Conservation (phyloP, 2,329 filamentous ascomycete species). For the Talaromyces rugulosus region DNA sequence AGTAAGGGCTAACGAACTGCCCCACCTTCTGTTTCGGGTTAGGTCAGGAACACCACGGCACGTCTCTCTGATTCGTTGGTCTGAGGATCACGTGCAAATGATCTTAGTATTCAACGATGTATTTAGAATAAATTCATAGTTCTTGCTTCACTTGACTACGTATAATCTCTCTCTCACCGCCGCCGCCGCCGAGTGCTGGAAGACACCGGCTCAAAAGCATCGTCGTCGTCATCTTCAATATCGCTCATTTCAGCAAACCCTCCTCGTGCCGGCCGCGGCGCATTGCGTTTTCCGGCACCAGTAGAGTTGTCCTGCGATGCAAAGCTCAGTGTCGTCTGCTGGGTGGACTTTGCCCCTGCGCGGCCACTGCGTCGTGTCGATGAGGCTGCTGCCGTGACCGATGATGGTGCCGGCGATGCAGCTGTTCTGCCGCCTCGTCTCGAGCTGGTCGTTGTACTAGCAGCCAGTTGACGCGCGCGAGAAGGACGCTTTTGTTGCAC, state of each 20-base stretch:
- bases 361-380: constrained; percentile 22
- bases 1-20: not conserved
- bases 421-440: constrained; percentile 24
- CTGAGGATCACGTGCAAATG: not conserved
- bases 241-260: constrained; percentile 33
- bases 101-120: not conserved
- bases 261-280: constrained; percentile 28
- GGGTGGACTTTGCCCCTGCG: constrained; percentile 21
- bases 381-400: constrained; percentile 25
- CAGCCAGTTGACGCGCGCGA: constrained; percentile 20
- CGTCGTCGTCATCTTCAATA: constrained; percentile 38
- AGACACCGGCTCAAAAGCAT: constrained; percentile 43
- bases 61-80: not conserved
- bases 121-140: too few species aligned
- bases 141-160: too few species aligned
- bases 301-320: constrained; percentile 33
- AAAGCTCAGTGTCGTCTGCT: constrained; percentile 42
- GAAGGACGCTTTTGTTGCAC: constrained; percentile 30
- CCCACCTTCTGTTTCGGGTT: not conserved
- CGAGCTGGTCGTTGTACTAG: constrained; percentile 17
- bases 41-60: not conserved
- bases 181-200: constrained; percentile 12
- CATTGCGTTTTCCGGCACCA: constrained; percentile 16
- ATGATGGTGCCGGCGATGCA: constrained; percentile 30
- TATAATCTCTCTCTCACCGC: not conserved